Evolutionary conservation across 1,284 basidiomycete genomes (phyloP), one percentile per base, ranked within the genome.

Genomic region (Heterobasidion parviporum): DNA sequence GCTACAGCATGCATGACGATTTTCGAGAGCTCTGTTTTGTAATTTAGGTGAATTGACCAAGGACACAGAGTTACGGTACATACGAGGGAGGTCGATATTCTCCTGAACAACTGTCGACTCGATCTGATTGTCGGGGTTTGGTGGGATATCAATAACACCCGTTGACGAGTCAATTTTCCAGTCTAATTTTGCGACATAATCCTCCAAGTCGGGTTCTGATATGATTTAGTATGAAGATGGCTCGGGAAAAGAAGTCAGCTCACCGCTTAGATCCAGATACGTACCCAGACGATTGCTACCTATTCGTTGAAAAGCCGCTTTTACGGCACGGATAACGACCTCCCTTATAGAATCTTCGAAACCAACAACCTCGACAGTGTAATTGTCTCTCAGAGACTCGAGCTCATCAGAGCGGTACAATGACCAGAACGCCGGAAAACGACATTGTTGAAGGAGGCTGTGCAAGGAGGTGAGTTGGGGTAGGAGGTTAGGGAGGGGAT

Each of bases 71-170:
- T 43, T 41, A 10, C 10, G 38, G 20, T 45, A 83, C 91, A 69
- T 72, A 95, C 93, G 94, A 62, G 86, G 85, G 57, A 97, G 76
- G 69, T 89, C 88, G 61, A 97, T 89, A 63, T 80, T 86, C 75
- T 97, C 94, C 71, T 92, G 90, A 48, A 96, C 89, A 45, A 96
- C 83, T n/a, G 91, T 91, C 0, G 94, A 91, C 70, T 94, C 91
- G 65, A 97, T 92, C 67, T 94, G 89, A 72, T 97, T 98, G 71
- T 95, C 92, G n/a, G 88, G 89, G 70, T 94, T 95, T 52, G 85
- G 80, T 44, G 94, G 93, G 55, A 97, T 78, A 32, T 71, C 74
- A 50, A 94, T 80, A 10, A 84, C 79, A 15, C 81, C 83, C 6
- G 73, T 75, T 8, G 75, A 65, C 8, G 77, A 72, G 63, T 93